Evolutionary conservation across 495 filamentous ascomycete species (phyloP), one percentile per base, ranked within the genome.

Genomic region (Xylaria bambusicola): DNA sequence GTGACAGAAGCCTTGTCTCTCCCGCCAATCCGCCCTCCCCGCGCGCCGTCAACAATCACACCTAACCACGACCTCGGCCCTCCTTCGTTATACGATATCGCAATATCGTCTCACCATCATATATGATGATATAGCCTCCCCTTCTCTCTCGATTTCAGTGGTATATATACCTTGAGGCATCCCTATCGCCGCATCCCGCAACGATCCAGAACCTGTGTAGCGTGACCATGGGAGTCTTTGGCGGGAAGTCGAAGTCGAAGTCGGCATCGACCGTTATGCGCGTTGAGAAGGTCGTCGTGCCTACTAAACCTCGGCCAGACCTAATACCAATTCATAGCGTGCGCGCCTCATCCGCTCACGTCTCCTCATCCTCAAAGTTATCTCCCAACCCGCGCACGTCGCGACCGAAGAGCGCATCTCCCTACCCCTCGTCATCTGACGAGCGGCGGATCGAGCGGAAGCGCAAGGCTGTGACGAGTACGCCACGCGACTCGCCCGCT

Each of bases 391-490:
- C 68, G 29, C 63, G 58, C 24, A 46, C 66, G 20, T 56, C 63
- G 48, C 68, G 68, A 18, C 58, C 62, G 8, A 69, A 69, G 51
- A 74, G 71, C 69, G 53, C 63, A 46, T 74, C 71, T 47, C 71
- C 71, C 0, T 72, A 72, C 42, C 71, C 63, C 23, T 72, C 71
- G 31, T 69, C 67, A 2, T 64, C 69, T n/a, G 71, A 74, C 48
- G 71, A 72, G 61, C 60, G 42, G 58, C 62, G 67, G 6, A 23
- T 59, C 41, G 61, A 56, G 13, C 61, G 60, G 26, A 72, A 67
- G 59, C 71, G 72, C 63, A 71, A 71, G 44, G 62, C 62, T 9
- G 54, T 69, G 17, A 62, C 51, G 26, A 68, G 61, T 44, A 70
- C 67, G 38, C 67, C 67, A 24, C 61, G 65, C 42, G 63, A 68